Base-by-base conservation (phyloP, 2,329 filamentous ascomycete genomes). In the Plenodomus lindquistii region DNA sequence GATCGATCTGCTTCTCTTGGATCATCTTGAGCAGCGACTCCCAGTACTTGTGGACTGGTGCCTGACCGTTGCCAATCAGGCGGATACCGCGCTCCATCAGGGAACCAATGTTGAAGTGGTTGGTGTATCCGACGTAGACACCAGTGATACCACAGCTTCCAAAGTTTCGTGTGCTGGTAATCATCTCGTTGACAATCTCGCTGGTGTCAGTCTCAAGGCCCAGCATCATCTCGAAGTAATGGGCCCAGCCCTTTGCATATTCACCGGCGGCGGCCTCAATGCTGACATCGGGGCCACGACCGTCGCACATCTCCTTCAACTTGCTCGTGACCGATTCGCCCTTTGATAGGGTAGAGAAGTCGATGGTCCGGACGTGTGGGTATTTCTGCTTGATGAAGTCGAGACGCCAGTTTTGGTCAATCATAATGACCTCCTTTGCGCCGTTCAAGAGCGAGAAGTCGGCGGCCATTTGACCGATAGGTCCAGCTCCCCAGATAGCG, bases 81-180 rank as follows among this genome's bases (percentile, higher is more conserved):
- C 88, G 85, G 58, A 95, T 84, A n/a, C 90, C 90, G 24, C 88
- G 85, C 74, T 95, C 85, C 90, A 95, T 95, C 13, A 95, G 67
- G 0, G 88, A 85, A 9, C 91, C 89, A 59, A 93, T 85, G 73
- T 90, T 90, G 78, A 93, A 89, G 70, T 90, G 87, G 72, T 91
- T 91, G 18, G 86, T 89, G 66, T 77, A 85, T 22, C 82, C 82
- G 31, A 82, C 81, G 62, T 85, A 85, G 10, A 85, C 82, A 44
- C 89, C 90, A 0, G 90, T 95, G 48, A 96, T 79, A 18, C 91
- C 89, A 45, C 85, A 85, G 6, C 89, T 80, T 4, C 91, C 87
- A 61, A 80, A 91, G 62, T 84, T 88, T 41, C 83, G 78, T 11
- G 89, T 86, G n/a, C 83, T 79, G 63, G 87, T 83, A 24, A 91